phyloP scores from a whole-genome alignment of 75 land plant species.

The Cryptomeria japonica region DNA sequence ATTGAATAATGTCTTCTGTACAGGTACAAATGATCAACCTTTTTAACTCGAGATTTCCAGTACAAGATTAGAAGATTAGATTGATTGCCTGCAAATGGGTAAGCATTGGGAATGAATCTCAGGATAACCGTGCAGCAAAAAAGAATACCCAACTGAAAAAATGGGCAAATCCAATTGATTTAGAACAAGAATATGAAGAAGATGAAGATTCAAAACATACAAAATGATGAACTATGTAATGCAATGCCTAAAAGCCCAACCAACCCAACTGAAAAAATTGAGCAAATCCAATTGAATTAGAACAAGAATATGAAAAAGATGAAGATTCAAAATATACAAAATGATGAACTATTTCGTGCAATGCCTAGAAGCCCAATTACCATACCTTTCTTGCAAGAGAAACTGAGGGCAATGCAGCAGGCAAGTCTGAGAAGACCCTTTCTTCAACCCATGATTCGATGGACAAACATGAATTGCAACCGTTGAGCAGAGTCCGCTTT shows the following conservation, averaged over 20 bases:
- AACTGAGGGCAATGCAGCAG: conserved; percentile 36
- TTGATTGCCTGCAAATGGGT: no score
- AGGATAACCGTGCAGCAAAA: not conserved
- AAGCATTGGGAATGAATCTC: no score
- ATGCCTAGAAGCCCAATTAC: not conserved
- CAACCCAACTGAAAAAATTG: no score
- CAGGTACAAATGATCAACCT: no score
- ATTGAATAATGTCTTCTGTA: no score
- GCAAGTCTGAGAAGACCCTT: conserved; percentile 37
- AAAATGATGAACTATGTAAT: not conserved
- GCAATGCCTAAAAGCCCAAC: not conserved
- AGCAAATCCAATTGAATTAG: not conserved
- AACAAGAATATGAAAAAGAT: not conserved
- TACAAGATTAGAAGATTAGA: no score
- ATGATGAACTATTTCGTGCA: not conserved
- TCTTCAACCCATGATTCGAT: conserved; percentile 19
- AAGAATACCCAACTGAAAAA: not conserved
- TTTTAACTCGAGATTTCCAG: no score
- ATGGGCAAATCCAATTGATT: not conserved
- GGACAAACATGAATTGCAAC: conserved; percentile 32
- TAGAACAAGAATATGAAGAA: not conserved
- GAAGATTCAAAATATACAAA: not conserved
- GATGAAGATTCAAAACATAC: not conserved
- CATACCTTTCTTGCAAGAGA: conserved; percentile 74
- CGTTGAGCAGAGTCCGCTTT: conserved; percentile 29